Evolutionary conservation across 352 stramenopile genomes (phyloP), one percentile per base, ranked within the genome.

Genomic region (Globisporangium rhizosaccharum): DNA sequence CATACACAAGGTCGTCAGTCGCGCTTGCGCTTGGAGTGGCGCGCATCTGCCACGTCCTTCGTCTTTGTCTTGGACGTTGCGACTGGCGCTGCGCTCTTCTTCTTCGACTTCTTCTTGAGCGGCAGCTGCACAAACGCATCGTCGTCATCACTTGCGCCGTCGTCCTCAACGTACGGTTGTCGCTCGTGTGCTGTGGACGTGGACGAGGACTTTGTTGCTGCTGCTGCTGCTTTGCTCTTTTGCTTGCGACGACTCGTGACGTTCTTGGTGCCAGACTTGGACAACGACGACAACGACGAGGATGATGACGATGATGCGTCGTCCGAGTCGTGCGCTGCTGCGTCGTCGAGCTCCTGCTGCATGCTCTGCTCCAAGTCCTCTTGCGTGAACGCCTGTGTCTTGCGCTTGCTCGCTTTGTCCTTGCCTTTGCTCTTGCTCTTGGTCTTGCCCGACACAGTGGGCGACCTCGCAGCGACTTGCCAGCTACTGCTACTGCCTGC

Each of bases 301-400:
- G 33, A 14, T 8, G 11, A 14, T 49, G 44, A 28, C 44, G 44
- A 15, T 26, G 15, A 15, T 6, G n/a, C 44, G n/a, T 48, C 44
- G 44, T 23, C 18, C 62, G 14, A 61, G 65, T 52, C 47, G 3
- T 52, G 47, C 48, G 48, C 26, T 3, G 53, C 73, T 23, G 67
- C 76, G 8, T 60, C 63, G 11, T 68, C 69, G n/a, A 87, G 57
- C 44, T 88, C 74, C 39, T 80, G 72, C 59, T 86, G 72, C 82
- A 88, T 88, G 44, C 69, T 75, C 18, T 75, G 69, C 61, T 88
- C 78, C 15, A 88, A 62, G 56, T 82, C 72, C 55, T 87, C 65
- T 51, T 87, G 74, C n/a, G 72, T 73, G 54, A 81, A 79, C 36
- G 50, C 26, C 23, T 14, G 5, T 28, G 46, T 41, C 23, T 8